phyloP scores from a whole-genome alignment of 176 grass and related monocot genomes.

The Stipa capillata region DNA sequence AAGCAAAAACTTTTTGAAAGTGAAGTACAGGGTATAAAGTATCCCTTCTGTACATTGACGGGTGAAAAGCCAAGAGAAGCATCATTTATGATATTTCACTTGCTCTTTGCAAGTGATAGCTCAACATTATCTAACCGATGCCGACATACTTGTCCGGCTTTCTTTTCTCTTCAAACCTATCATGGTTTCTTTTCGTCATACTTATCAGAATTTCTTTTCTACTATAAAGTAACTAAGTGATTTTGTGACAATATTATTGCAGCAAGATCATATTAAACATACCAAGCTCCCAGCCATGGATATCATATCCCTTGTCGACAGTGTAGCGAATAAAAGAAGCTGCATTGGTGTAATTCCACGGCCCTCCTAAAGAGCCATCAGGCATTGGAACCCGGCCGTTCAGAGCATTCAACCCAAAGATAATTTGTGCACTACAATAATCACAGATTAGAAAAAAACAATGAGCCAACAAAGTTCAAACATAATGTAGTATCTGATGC shows the following conservation, averaged over 20 bases:
- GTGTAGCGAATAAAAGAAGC: slow-evolving; percentile 61
- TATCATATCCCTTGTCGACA: slow-evolving; percentile 51
- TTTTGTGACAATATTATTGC: not conserved
- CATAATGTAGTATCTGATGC: not conserved
- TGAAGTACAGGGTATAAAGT: not conserved
- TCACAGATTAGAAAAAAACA: not conserved
- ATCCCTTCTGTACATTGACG: slow-evolving; percentile 1
- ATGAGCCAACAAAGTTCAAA: not conserved
- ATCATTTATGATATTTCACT: not conserved
- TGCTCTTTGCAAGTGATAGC: slow-evolving; percentile 6
- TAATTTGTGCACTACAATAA: slow-evolving; percentile 39
- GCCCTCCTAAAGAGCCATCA: slow-evolving; percentile 69
- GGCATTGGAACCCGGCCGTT: slow-evolving; percentile 51
- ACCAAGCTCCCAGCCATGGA: slow-evolving; percentile 94
- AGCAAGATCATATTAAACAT: not conserved
- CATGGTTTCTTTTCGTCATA: not conserved
- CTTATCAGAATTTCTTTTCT: not conserved
- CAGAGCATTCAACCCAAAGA: slow-evolving; percentile 77
- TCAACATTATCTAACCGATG: slow-evolving; percentile 24
- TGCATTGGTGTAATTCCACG: slow-evolving; percentile 83
- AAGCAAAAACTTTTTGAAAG: slow-evolving; percentile 4
- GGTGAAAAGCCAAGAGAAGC: slow-evolving; percentile 25
- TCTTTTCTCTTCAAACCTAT: not conserved
- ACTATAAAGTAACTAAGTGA: slow-evolving; percentile 2
- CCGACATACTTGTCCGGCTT: slow-evolving; percentile 3